A percentile compares a stretch with the other conserved stretches of the same genome.
These are phyloP conservation scores for Pulveroboletus frians DNA, from an alignment of 768 basidiomycete genomes.

Conservation along the genomic window DNA sequence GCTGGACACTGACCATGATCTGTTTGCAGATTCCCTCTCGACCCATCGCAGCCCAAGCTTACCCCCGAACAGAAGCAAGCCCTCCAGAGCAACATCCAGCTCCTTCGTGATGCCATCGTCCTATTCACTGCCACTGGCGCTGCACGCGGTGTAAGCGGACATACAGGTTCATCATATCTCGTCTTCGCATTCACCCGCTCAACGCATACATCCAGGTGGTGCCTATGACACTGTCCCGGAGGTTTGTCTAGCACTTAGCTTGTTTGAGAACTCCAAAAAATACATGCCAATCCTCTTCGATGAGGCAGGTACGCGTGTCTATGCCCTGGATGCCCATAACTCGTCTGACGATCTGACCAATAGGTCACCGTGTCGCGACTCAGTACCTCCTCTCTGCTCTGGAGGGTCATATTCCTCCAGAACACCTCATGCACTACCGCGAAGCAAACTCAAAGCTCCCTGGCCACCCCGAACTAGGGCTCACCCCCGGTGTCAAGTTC, in stretches of 20 bases:
- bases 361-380: conserved; percentile 86
- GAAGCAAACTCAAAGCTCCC: conserved; percentile 83
- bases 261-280: conserved; percentile 60
- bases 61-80: conserved; percentile 54
- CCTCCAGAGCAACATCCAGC: conserved; percentile 66
- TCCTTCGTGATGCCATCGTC: conserved; percentile 81
- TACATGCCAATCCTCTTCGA: conserved; percentile 72
- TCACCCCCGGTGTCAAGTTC: conserved; percentile 91
- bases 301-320: conserved; percentile 61
- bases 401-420: conserved; percentile 63
- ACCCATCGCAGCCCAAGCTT: conserved; percentile 61
- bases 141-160: conserved; percentile 82
- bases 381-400: conserved; percentile 82
- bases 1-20: conserved; percentile 2
- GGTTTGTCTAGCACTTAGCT: conserved; percentile 69
- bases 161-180: conserved; percentile 50
- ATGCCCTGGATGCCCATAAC: neutral
- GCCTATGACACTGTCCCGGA: conserved; percentile 80
- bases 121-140: conserved; percentile 83
- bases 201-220: conserved; percentile 39
- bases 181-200: neutral
- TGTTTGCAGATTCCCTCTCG: conserved; percentile 58
- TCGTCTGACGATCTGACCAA: neutral
- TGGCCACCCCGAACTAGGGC: conserved; percentile 83
- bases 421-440: conserved; percentile 81